Conservation (phyloP, 2,329 filamentous ascomycete genomes). For the Clarireedia homoeocarpa region DNA sequence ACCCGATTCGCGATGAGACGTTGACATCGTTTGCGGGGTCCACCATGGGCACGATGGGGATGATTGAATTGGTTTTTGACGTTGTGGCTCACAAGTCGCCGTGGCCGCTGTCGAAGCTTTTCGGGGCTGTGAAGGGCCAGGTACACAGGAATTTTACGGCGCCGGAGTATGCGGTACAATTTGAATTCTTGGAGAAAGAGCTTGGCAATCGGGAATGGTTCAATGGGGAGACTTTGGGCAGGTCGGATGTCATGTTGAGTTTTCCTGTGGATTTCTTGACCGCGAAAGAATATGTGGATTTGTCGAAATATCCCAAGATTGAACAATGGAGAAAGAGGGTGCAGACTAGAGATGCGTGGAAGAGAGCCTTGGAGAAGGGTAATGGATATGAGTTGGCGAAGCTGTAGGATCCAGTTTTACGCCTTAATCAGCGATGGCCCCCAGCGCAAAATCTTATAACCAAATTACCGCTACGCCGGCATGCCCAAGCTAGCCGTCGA, state of each 20-base stretch:
- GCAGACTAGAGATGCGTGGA: conserved; percentile 26
- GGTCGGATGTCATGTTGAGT: conserved; percentile 30
- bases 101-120: conserved; percentile 22
- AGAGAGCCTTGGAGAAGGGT: conserved; percentile 27
- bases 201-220: conserved; percentile 25
- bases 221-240: conserved; percentile 27
- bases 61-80: conserved; percentile 7
- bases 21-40: conserved; percentile 15
- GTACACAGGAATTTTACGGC: conserved; percentile 15
- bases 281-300: conserved; percentile 27
- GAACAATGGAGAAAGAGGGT: conserved; percentile 28
- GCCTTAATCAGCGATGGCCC: too few relatives aligned
- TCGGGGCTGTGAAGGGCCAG: conserved; percentile 12
- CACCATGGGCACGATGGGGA: not conserved
- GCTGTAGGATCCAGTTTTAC: not conserved
- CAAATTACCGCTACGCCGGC: too few relatives aligned
- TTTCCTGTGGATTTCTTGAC: conserved; percentile 30
- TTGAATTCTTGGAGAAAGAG: conserved; percentile 21
- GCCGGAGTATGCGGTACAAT: conserved; percentile 18
- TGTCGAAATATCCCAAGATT: conserved; percentile 27
- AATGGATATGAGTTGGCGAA: conserved; percentile 27
- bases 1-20: conserved; percentile 28
- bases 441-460: too few relatives aligned
- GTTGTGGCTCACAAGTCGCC: conserved; percentile 12
- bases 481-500: too few relatives aligned